Evolutionary conservation across 495 filamentous ascomycete species (phyloP).

Genomic region (Hypoxylon lenormandii): DNA sequence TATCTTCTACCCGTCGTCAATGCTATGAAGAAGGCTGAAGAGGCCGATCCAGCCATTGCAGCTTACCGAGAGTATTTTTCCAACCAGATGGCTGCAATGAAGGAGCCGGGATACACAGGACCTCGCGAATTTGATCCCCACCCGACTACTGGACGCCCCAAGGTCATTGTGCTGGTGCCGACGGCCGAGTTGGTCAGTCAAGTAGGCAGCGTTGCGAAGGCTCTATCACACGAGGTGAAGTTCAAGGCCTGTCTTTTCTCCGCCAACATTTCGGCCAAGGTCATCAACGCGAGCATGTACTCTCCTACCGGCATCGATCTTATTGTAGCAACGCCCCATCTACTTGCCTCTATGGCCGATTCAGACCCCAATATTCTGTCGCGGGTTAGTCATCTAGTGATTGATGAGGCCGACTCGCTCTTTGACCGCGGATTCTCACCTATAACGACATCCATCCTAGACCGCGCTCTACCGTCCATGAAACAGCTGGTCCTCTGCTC

Average conservation of each 20-base stretch:
- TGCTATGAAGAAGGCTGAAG: slow-evolving; percentile 82
- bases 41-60: slow-evolving; percentile 67
- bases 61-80: slow-evolving; percentile 63
- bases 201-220: slow-evolving; percentile 80
- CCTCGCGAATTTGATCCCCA: slow-evolving; percentile 72
- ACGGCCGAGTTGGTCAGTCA: slow-evolving; percentile 94
- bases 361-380: slow-evolving; percentile 88
- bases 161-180: slow-evolving; percentile 88
- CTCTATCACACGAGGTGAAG: slow-evolving; percentile 82
- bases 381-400: slow-evolving; percentile 84
- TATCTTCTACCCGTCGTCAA: slow-evolving; percentile 86
- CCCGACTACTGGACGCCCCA: slow-evolving; percentile 78
- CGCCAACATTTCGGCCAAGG: slow-evolving; percentile 75
- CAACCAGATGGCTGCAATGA: slow-evolving; percentile 61
- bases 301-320: slow-evolving; percentile 84
- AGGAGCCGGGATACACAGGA: slow-evolving; percentile 62
- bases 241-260: slow-evolving; percentile 83
- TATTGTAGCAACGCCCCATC: slow-evolving; percentile 86
- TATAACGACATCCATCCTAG: slow-evolving; percentile 81
- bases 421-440: slow-evolving; percentile 91
- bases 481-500: slow-evolving; percentile 94
- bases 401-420: slow-evolving; percentile 95
- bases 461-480: slow-evolving; percentile 78
- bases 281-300: slow-evolving; percentile 90
- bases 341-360: slow-evolving; percentile 85